These are phyloP conservation scores for Solanum etuberosum DNA, from an alignment of 257 asterid genomes.

Conservation along the genomic window DNA sequence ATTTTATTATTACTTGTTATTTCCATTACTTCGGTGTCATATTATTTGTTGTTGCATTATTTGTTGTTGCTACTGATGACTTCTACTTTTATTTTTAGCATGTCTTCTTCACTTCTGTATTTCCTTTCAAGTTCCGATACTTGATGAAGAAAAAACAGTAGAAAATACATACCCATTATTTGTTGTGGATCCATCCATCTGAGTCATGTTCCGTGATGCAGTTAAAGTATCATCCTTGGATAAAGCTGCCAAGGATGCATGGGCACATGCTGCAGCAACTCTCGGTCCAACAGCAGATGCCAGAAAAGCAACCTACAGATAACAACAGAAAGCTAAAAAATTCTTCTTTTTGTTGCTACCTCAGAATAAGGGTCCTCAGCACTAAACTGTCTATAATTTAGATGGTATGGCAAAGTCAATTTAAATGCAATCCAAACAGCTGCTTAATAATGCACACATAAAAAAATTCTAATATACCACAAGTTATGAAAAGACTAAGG, in stretches of 20 bases:
- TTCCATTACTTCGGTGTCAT: not conserved
- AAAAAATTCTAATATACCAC: not conserved
- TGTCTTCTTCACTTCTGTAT: not conserved
- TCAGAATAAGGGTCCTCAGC: not conserved
- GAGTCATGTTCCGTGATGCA: slow-evolving; percentile 8
- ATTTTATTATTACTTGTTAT: not conserved
- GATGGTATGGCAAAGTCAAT: not conserved
- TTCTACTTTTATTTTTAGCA: not conserved
- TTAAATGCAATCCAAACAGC: not conserved
- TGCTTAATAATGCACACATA: not conserved
- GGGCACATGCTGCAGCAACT: slow-evolving; percentile 99
- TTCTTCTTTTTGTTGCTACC: not conserved
- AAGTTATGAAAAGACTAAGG: not conserved
- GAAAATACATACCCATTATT: slow-evolving; percentile 6
- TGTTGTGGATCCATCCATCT: slow-evolving; percentile 23
- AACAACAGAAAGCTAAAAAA: slow-evolving; percentile 1
- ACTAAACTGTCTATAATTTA: not conserved
- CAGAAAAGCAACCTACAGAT: slow-evolving; percentile 76
- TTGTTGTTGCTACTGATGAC: not conserved
- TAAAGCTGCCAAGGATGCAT: slow-evolving; percentile 66
- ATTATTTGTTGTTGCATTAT: not conserved
- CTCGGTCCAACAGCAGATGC: slow-evolving; percentile 93
- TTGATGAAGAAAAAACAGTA: not conserved
- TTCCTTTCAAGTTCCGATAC: not conserved
- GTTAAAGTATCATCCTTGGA: slow-evolving; percentile 31